A percentile compares a stretch with the other conserved stretches of the same genome.
Evolutionary conservation across 129 eudicot genomes (phyloP).

Genomic region (Flaveria linearis): DNA sequence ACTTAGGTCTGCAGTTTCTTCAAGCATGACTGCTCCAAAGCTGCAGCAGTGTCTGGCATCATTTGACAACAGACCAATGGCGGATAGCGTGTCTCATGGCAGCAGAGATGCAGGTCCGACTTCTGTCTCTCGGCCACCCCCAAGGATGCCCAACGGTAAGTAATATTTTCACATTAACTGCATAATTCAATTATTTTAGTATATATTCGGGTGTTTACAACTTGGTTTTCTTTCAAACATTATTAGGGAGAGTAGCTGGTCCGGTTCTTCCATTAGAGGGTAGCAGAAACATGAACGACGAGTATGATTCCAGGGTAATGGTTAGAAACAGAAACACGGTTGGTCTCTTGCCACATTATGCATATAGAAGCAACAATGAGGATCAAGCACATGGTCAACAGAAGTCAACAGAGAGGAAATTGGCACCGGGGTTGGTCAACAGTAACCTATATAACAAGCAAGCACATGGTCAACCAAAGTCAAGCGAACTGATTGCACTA

Average conservation of each 20-base stretch:
- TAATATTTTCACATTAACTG: background rate
- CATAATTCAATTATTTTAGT: background rate
- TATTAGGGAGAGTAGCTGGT: constrained; percentile 60
- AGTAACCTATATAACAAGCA: constrained; percentile 53
- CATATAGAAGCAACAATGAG: constrained; percentile 44
- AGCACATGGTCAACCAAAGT: constrained; percentile 6
- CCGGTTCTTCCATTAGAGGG: constrained; percentile 50
- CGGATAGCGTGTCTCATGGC: constrained; percentile 34
- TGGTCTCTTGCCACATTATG: constrained; percentile 37
- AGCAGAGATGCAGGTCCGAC: background rate
- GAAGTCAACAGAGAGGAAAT: constrained; percentile 34
- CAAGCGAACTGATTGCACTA: background rate
- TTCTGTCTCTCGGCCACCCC: constrained; percentile 36
- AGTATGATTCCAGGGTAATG: constrained; percentile 46
- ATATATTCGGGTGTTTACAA: background rate
- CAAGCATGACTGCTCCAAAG: constrained; percentile 64
- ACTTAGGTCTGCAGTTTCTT: constrained; percentile 70
- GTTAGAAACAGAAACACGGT: constrained; percentile 37
- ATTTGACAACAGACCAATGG: constrained; percentile 42
- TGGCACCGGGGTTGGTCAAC: constrained; percentile 53
- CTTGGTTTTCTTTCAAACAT: constrained; percentile 24
- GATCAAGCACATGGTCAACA: constrained; percentile 32
- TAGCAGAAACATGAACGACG: constrained; percentile 42
- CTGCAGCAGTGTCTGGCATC: constrained; percentile 51
- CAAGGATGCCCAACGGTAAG: constrained; percentile 39